Evolutionary conservation across 306 rosid species (phyloP), one percentile per base, ranked within the genome.

Genomic region (Vigna unguiculata): DNA sequence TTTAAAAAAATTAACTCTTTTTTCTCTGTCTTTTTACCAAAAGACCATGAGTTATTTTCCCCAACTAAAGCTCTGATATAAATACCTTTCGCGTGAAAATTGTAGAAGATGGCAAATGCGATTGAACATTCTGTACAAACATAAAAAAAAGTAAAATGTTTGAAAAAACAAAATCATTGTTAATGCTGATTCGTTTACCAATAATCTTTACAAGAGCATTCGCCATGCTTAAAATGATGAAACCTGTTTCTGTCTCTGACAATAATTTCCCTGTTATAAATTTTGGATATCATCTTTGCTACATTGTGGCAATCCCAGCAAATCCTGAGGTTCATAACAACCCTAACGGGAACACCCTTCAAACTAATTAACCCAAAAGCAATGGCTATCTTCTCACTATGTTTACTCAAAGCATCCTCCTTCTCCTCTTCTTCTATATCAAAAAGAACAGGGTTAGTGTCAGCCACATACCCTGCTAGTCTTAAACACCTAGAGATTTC

Each of bases 401-500:
- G 93, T 55, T 46, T 79, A 71, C 86, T 70, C 82, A 90, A 53
- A 30, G 87, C 85, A 78, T 83, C 83, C 81, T 85, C 89, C 66
- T 89, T 91, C 76, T 82, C 86, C 79, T 91, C 88, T 61, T 91
- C 89, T 34, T 85, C 91, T 55, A 87, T 83, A 36, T 91, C 96
- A 55, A 91, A 87, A 45, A 84, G 65, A 49, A 91, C 88, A 30
- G 81, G 84, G 34, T 79, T 84, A 8, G 93, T 87, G 38, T 78
- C 74, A 22, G 88, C 87, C 41, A 81, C 83, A 49, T 85, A 86
- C 17, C 93, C 88, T 10, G 84, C 76, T 38, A 71, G 28, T 72
- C 81, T 88, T 75, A 85, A 76, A 71, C 67, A 58, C 71, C 67
- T 59, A 21, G 82, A 87, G 17, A 89, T 89, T 71, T 87, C 96